Evolutionary conservation across 208 protist genomes (phyloP), one percentile per base, ranked within the genome.

Genomic region (Acanthamoeba castellanii): DNA sequence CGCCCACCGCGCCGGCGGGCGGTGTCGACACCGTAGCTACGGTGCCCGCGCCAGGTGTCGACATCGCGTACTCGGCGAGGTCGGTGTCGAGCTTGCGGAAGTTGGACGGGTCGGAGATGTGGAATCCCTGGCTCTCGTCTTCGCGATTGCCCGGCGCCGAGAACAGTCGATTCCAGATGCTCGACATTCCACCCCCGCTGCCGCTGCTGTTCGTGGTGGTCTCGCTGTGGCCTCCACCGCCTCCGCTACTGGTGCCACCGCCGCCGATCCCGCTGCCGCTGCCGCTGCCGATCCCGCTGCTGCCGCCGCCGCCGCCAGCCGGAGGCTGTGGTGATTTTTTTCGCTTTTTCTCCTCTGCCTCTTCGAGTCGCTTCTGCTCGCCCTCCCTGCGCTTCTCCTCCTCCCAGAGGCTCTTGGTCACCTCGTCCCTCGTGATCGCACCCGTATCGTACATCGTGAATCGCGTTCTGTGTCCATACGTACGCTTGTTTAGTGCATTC

Each of bases 381-480:
- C 64, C 82, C 25, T 55, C 82, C 37, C n/a, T 37, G 11, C 50
- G 82, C 82, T 68, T 90, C 57, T 90, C 82, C 82, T 70, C 25
- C 30, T 90, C 82, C 11, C 45, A 27, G 7, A 90, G 37, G 52
- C 82, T 90, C 52, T 32, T 55, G 47, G 82, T 90, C 13, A 90
- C 30, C 30, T 90, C 82, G 55, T 90, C 82, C 57, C 82, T 57
- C 50, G 50, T 90, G 82, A 90, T 90, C 34, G 50, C 82, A 11
- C 82, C 82, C 27, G 50, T 90, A 61, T 90, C 82, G 82, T 90
- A 90, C 82, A 90, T 90, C 27, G 82, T 90, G 57, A 90, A 90
- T 11, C 82, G 25, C 11, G 82, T 90, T 30, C 82, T 90, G 50
- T 68, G 30, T 11, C 18, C 9, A 82, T 47, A 11, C 13, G 30